Conservation (phyloP, 2,329 filamentous ascomycete species). For the Pseudocercospora cruenta region DNA sequence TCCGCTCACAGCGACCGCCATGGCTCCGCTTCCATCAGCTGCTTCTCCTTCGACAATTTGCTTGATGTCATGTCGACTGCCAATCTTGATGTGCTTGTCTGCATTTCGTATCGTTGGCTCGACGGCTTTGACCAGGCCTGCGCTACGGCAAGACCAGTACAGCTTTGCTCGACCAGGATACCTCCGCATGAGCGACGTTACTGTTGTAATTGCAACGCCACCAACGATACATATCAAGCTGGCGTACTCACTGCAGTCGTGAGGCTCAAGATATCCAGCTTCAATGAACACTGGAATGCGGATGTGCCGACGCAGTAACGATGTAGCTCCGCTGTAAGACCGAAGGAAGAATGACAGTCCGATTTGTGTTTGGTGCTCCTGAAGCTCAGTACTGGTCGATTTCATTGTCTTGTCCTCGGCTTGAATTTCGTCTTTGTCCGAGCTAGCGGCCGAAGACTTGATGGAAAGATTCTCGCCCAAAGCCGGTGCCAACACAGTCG, state of each 20-base stretch:
- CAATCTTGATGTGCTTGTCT: neutral
- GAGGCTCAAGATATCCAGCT: slow-evolving; percentile 39
- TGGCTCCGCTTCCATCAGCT: neutral
- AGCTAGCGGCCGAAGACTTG: neutral
- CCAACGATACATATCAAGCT: slow-evolving; percentile 50
- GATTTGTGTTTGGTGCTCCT: neutral
- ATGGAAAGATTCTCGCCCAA: neutral
- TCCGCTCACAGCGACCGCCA: neutral
- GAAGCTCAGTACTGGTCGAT: neutral
- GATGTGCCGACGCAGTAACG: slow-evolving; percentile 27
- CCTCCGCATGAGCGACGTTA: slow-evolving; percentile 43
- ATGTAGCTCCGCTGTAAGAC: slow-evolving; percentile 38
- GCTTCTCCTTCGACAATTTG: neutral
- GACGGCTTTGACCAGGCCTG: neutral
- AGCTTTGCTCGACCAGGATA: neutral
- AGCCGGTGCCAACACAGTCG: neutral
- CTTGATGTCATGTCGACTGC: neutral
- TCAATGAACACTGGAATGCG: slow-evolving; percentile 42
- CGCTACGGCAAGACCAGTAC: neutral
- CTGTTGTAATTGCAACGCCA: slow-evolving; percentile 53
- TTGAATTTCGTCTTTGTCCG: neutral
- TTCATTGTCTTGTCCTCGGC: neutral
- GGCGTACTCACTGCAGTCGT: neutral
- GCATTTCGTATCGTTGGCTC: neutral
- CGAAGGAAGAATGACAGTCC: slow-evolving; percentile 41